Base-by-base conservation (phyloP, 1,284 basidiomycete species). In the Cryptococcus jaspeensis region DNA sequence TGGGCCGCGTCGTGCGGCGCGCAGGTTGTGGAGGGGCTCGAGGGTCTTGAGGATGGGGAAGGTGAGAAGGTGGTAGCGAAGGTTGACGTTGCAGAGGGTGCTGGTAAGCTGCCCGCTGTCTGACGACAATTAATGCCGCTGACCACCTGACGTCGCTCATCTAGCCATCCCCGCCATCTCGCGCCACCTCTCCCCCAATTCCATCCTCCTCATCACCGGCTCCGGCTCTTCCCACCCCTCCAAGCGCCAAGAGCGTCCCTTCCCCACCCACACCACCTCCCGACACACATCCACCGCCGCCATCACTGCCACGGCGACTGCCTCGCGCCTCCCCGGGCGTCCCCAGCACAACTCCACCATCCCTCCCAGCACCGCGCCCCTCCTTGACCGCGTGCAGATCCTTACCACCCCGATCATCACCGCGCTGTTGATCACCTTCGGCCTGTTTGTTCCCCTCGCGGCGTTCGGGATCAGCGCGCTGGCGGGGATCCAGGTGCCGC, bases 391-490 rank as follows among this genome's bases (percentile, higher is more conserved):
- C 44, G 89, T 89, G 71, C 87, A 89, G 69, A 80, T 92, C 47
- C 83, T 92, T 52, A 90, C 90, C 0, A 88, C 90, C 0, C 88
- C 84, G 1, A 81, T 93, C 53, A 88, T 93, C 74, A 83, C 82
- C 9, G 78, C 81, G 2, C 80, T 92, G 22, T 80, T 90, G 43
- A 78, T 92, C 46, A 78, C 79, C 0, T 81, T 92, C 66, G 86
- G 88, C 69, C 70, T 92, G 35, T 80, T 92, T 23, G 67, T 92
- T 13, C 90, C 90, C 0, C 78, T 88, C 42, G 70, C 89, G 15
- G 73, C 85, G 66, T 61, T 88, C 41, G 87, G 87, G 37, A 81
- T 92, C 52, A 80, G 76, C 15, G 84, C 89, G 1, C 80, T 93
- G 35, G 82, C 86, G 13, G 85, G 86, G 61, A 89, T 92, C 59